phyloP scores from a whole-genome alignment of 2,329 filamentous ascomycete species.

The Diplocarpon rosae region DNA sequence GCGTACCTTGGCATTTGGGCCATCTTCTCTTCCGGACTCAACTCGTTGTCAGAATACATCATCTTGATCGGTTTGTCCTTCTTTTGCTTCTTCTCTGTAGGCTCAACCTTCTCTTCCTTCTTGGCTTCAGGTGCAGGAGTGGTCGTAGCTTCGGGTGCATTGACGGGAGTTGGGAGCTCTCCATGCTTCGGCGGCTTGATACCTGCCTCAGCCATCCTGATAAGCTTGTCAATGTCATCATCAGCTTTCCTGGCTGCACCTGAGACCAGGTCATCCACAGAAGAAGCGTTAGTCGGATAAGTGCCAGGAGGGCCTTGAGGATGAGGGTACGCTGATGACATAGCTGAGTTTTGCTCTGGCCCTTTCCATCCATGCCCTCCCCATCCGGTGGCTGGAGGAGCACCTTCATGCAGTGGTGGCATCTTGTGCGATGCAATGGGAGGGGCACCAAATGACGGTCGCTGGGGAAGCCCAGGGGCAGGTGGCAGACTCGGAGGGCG shows the following conservation, averaged over 20 bases:
- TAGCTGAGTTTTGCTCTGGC: slow-evolving; percentile 29
- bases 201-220: slow-evolving; percentile 52
- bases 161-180: no score
- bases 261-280: no score
- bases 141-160: no score
- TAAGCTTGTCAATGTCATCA: slow-evolving; percentile 55
- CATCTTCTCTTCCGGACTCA: slow-evolving; percentile 86
- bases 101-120: slow-evolving; percentile 41
- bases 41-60: slow-evolving; percentile 70
- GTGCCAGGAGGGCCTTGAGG: slow-evolving; percentile 26
- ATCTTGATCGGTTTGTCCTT: slow-evolving; percentile 60
- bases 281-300: slow-evolving; percentile 31
- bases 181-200: slow-evolving; percentile 36
- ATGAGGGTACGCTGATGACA: slow-evolving; percentile 29
- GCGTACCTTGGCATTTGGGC: slow-evolving; percentile 66
- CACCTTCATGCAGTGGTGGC: no score
- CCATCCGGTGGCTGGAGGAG: no score
- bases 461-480: slow-evolving; percentile 47
- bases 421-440: no score
- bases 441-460: slow-evolving; percentile 45
- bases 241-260: slow-evolving; percentile 33
- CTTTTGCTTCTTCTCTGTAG: slow-evolving; percentile 49
- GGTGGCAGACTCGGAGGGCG: slow-evolving; percentile 43
- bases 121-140: slow-evolving; percentile 27
- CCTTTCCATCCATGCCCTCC: slow-evolving; percentile 31